Evolutionary conservation across 352 stramenopile species (phyloP).

Genomic region (Pythium coloratum): DNA sequence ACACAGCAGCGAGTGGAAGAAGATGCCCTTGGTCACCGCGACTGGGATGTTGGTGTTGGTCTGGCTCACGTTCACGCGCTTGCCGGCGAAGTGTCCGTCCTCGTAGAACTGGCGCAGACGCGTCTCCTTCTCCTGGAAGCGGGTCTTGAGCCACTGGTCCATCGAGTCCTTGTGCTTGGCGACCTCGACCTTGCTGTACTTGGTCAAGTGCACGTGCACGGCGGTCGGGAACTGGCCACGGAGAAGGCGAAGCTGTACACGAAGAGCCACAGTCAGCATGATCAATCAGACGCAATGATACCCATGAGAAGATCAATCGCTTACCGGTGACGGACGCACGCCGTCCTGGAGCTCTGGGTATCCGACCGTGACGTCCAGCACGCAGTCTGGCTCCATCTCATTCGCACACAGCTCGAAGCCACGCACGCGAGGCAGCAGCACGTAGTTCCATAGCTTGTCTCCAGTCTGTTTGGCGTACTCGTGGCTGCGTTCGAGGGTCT

Average conservation of each 20-base stretch:
- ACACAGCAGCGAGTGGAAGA: constrained; percentile 47
- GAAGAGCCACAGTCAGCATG: background rate
- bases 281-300: background rate
- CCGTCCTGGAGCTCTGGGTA: constrained; percentile 75
- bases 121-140: constrained; percentile 76
- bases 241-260: constrained; percentile 50
- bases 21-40: constrained; percentile 24
- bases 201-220: constrained; percentile 73
- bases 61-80: constrained; percentile 29
- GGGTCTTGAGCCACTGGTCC: constrained; percentile 56
- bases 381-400: constrained; percentile 61
- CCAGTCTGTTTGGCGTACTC: constrained; percentile 50
- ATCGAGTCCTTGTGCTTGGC: constrained; percentile 47
- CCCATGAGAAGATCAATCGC: background rate
- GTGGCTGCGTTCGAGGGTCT: constrained; percentile 63
- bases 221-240: constrained; percentile 64
- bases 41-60: constrained; percentile 31
- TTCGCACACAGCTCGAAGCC: constrained; percentile 71
- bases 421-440: constrained; percentile 62
- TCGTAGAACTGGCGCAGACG: constrained; percentile 70
- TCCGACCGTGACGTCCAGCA: constrained; percentile 75
- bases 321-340: constrained; percentile 64
- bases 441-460: constrained; percentile 58
- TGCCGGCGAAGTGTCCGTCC: constrained; percentile 15
- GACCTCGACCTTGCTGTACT: constrained; percentile 50